Percentiles rank a stretch among this genome's conserved stretches.
phyloP scores from a whole-genome alignment of 495 filamentous ascomycete genomes.

The Symbiotaphrina buchneri region DNA sequence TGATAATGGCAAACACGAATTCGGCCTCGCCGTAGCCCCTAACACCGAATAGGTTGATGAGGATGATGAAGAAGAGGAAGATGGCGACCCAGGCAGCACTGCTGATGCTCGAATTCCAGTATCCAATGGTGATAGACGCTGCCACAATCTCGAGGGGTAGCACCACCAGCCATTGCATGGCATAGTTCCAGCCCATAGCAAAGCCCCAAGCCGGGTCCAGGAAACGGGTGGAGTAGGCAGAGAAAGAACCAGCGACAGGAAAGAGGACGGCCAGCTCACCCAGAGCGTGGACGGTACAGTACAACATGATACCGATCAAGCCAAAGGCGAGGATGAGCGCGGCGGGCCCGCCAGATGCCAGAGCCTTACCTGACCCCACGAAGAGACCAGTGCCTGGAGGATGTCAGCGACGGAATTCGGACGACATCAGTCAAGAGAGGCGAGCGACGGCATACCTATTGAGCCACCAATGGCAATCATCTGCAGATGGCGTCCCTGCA shows the following conservation, averaged over 20 bases:
- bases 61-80: conserved; percentile 45
- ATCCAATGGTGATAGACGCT: conserved; percentile 70
- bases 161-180: conserved; percentile 77
- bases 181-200: conserved; percentile 99
- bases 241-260: conserved; percentile 82
- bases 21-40: conserved; percentile 50
- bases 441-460: too few species aligned
- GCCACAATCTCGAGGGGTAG: conserved; percentile 82
- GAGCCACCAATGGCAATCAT: conserved; percentile 75
- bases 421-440: too few species aligned
- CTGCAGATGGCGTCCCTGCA: conserved; percentile 59
- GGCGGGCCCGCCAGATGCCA: conserved; percentile 64
- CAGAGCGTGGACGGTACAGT: conserved; percentile 75
- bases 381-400: conserved; percentile 89
- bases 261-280: conserved; percentile 85
- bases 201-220: conserved; percentile 93
- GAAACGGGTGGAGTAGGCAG: conserved; percentile 80
- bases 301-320: conserved; percentile 76
- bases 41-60: conserved; percentile 44
- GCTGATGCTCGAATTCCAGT: conserved; percentile 36
- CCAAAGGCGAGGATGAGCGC: conserved; percentile 62
- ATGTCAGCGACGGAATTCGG: too few species aligned
- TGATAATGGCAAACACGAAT: conserved; percentile 54
- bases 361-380: conserved; percentile 62
- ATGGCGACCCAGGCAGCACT: conserved; percentile 54